These are phyloP conservation scores for Psidium guajava DNA, from an alignment of 345 rosid genomes.

Conservation along the genomic window DNA sequence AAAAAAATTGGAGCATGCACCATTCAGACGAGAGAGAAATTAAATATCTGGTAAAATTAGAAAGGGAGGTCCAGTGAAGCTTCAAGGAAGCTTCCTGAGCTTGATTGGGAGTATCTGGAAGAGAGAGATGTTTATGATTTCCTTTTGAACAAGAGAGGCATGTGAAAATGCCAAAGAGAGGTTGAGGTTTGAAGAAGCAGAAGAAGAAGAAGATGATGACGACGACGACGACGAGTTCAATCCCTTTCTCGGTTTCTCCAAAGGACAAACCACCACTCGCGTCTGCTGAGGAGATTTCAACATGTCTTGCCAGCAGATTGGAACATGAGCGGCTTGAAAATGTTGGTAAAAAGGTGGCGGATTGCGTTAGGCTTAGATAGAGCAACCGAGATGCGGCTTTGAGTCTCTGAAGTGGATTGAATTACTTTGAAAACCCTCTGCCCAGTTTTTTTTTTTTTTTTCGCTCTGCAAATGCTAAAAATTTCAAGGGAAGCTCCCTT, in stretches of 20 bases:
- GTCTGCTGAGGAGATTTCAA: neutral
- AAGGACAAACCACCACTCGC: neutral
- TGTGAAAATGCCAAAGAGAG: accelerated
- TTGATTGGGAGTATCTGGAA: neutral
- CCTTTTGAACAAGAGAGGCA: neutral
- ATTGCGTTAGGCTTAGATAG: too few relatives aligned
- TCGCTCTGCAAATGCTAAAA: neutral
- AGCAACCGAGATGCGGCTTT: neutral
- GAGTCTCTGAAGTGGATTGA: neutral
- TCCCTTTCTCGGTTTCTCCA: neutral
- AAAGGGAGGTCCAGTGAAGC: neutral
- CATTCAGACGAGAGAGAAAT: too few relatives aligned
- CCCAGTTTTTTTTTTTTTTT: neutral
- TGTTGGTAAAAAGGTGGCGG: neutral
- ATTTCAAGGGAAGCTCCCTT: neutral
- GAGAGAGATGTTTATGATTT: neutral
- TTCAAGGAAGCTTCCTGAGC: neutral
- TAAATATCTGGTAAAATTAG: too few relatives aligned
- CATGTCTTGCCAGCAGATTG: accelerated
- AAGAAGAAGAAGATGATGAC: too few relatives aligned
- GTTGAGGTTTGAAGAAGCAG: too few relatives aligned
- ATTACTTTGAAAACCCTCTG: neutral
- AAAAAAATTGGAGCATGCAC: neutral
- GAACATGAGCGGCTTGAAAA: neutral
- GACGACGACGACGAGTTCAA: too few relatives aligned